Evolutionary conservation across 306 rosid species (phyloP).

Genomic region (Coriaria nepalensis): DNA sequence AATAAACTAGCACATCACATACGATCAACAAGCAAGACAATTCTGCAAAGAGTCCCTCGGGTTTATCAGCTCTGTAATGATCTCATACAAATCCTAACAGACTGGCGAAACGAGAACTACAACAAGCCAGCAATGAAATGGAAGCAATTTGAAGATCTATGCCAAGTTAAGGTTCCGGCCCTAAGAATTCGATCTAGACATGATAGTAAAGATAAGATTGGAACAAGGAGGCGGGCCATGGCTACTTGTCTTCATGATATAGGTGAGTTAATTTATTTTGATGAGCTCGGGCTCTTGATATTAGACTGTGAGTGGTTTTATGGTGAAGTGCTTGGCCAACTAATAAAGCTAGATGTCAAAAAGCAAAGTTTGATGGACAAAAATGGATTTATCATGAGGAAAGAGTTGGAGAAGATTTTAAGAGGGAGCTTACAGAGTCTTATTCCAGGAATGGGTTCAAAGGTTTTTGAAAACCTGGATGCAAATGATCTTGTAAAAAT

Average conservation of each 20-base stretch:
- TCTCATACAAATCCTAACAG: constrained; percentile 54
- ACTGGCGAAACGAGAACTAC: constrained; percentile 85
- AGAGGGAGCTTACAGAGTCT: constrained; percentile 66
- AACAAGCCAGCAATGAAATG: constrained; percentile 92
- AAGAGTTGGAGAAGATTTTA: constrained; percentile 66
- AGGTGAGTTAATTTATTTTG: constrained; percentile 81
- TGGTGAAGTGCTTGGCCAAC: constrained; percentile 77
- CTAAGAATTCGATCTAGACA: constrained; percentile 70
- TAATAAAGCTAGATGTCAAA: constrained; percentile 48
- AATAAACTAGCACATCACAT: constrained; percentile 72
- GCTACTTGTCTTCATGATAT: constrained; percentile 83
- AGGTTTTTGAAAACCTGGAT: constrained; percentile 75
- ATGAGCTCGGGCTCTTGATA: constrained; percentile 65
- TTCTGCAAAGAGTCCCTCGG: constrained; percentile 80
- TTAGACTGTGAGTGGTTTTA: constrained; percentile 91
- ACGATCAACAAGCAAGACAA: constrained; percentile 57
- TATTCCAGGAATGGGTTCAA: constrained; percentile 74
- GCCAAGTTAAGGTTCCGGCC: constrained; percentile 61
- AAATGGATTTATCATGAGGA: constrained; percentile 58
- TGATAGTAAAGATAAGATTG: constrained; percentile 50
- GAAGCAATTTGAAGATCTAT: constrained; percentile 75
- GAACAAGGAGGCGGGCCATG: constrained; percentile 48
- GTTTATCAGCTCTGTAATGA: constrained; percentile 89
- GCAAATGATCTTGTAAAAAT: constrained; percentile 73
- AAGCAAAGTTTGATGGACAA: constrained; percentile 41